Evolutionary conservation across 2,329 filamentous ascomycete genomes (phyloP), one percentile per base, ranked within the genome.

Genomic region (Alternaria consortialis): DNA sequence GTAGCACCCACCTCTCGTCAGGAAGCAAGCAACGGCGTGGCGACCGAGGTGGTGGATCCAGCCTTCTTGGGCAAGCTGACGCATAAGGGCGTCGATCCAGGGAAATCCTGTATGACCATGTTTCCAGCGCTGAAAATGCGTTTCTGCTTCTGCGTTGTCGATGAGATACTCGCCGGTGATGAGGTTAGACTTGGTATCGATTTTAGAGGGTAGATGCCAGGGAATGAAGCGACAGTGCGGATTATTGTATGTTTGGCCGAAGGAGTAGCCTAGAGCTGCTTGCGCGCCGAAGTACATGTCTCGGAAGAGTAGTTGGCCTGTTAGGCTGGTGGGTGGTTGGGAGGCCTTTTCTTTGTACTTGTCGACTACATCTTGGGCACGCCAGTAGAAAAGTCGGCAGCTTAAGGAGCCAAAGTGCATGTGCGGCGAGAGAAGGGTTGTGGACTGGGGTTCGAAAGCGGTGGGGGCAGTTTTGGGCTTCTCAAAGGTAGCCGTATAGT

Each of bases 271-370:
- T 1, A 93, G 80, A 0, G 86, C 84, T 1, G 90, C 90, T 73
- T 94, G 90, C 0, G 91, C 90, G 13, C 86, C 90, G 68, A 94
- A 93, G 77, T 93, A 94, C 91, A 94, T 94, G 73, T 94, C 91
- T 15, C 91, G 84, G 75, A 94, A 94, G 11, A 93, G 81, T 1
- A 94, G 78, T 68, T 94, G 91, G 3, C 91, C 91, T 0, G 85
- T 88, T 15, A 94, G 77, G 62, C 87, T 91, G n/a, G 87, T 87
- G 0, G 91, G 91, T 0, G 89, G 87, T 3, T 79, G 67, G 0
- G 84, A 84, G 2, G 80, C 79, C 27, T 82, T 89, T 3, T 85
- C 86, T 34, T 85, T 84, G 68, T 87, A 87, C 11, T 81, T 80
- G 5, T 85, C 79, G 2, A 91, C 83, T 1, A 90, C 83, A 27